These are phyloP conservation scores for Orbilia quercus DNA, from an alignment of 2,329 filamentous ascomycete species.

Conservation along the genomic window DNA sequence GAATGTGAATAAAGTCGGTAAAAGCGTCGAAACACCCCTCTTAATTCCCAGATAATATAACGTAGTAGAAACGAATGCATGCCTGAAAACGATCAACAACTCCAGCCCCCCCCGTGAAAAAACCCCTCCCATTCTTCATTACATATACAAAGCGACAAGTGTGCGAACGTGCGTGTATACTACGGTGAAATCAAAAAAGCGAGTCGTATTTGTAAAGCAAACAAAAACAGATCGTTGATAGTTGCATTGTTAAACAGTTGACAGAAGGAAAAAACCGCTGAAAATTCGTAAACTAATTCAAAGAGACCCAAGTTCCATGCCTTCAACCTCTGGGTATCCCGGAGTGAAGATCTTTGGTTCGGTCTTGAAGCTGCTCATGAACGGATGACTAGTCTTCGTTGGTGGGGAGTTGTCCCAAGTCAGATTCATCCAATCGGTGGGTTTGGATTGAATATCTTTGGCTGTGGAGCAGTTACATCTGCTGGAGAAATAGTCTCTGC, in stretches of 20 bases:
- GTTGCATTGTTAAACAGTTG: neutral
- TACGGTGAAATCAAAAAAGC: conserved; percentile 13
- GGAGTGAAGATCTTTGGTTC: conserved; percentile 52
- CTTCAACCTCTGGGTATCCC: conserved; percentile 52
- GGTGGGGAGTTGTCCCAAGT: conserved; percentile 55
- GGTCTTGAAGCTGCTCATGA: conserved; percentile 47
- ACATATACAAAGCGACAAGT: conserved; percentile 47
- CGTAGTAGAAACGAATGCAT: conserved; percentile 37
- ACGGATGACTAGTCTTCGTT: conserved; percentile 42
- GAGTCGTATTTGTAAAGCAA: conserved; percentile 24
- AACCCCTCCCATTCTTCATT: conserved; percentile 46
- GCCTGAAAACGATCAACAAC: conserved; percentile 39
- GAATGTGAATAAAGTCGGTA: neutral
- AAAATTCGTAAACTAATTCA: conserved; percentile 26
- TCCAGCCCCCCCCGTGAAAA: conserved; percentile 44
- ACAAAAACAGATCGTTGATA: conserved; percentile 34
- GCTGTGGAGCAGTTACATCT: conserved; percentile 43
- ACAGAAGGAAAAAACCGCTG: conserved; percentile 9
- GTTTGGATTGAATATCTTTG: conserved; percentile 34
- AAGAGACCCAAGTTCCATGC: conserved; percentile 51
- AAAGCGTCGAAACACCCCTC: conserved; percentile 19
- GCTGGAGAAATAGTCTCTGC: conserved; percentile 53
- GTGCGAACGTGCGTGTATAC: neutral
- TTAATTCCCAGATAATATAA: conserved; percentile 11
- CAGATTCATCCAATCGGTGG: conserved; percentile 52